Conservation (phyloP, 2,329 filamentous ascomycete genomes). For the Aspergillus quadrilineatus region DNA sequence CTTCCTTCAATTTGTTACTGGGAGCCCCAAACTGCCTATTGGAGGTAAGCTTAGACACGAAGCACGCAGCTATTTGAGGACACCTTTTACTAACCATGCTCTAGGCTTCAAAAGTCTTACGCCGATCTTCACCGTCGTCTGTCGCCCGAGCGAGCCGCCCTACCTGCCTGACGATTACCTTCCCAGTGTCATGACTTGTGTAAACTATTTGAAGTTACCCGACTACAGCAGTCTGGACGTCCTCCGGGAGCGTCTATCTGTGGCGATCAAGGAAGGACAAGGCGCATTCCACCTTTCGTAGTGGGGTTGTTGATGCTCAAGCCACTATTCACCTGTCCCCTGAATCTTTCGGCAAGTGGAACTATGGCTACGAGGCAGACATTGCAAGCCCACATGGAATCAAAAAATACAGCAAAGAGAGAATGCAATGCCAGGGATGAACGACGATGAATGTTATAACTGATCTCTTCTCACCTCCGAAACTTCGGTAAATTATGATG, state of each 20-base stretch:
- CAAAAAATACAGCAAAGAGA: too few species aligned
- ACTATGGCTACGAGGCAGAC: neutral
- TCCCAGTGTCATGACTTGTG: constrained; percentile 99
- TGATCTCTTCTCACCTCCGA: constrained; percentile 13
- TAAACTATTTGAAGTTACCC: constrained; percentile 97
- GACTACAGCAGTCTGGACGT: constrained; percentile 81
- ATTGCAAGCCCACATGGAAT: too few species aligned
- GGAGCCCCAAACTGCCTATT: constrained; percentile 96
- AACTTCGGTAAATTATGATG: constrained; percentile 14
- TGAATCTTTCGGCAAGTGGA: constrained; percentile 12
- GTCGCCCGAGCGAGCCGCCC: constrained; percentile 94
- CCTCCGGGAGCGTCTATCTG: constrained; percentile 74
- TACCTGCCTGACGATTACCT: constrained; percentile 95
- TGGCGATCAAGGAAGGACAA: constrained; percentile 91
- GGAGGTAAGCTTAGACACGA: constrained; percentile 65
- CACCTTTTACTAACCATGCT: constrained; percentile 32
- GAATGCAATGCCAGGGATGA: neutral
- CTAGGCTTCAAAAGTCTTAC: constrained; percentile 93
- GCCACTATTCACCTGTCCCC: neutral
- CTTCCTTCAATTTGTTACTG: constrained; percentile 96
- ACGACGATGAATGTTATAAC: constrained; percentile 10
- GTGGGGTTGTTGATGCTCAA: neutral
- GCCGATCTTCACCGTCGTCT: constrained; percentile 98
- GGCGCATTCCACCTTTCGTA: constrained; percentile 95
- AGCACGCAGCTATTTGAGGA: neutral